phyloP scores from a whole-genome alignment of 2,329 filamentous ascomycete species.

The Cordyceps cateniannulata region DNA sequence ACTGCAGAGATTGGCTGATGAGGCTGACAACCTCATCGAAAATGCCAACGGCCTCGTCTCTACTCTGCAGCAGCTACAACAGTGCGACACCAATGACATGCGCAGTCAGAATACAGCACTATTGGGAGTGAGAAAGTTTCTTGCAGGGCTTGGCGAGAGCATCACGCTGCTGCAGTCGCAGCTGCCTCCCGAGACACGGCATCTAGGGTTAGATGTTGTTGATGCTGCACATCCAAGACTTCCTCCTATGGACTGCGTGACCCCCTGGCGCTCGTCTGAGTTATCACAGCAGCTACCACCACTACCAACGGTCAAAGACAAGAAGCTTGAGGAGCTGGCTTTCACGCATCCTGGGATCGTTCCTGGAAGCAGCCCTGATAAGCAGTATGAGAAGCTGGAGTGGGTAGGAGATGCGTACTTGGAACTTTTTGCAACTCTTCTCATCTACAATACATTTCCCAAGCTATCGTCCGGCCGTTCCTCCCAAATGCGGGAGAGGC shows the following conservation, averaged over 20 bases:
- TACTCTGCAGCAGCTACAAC: slow-evolving; percentile 30
- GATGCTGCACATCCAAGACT: background rate
- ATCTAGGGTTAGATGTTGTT: background rate
- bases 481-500: slow-evolving; percentile 68
- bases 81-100: slow-evolving; percentile 3
- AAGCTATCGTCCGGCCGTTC: slow-evolving; percentile 60
- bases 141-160: background rate
- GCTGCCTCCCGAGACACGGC: background rate
- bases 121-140: background rate
- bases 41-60: too few relatives aligned
- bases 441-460: slow-evolving; percentile 69
- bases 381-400: slow-evolving; percentile 73
- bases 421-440: slow-evolving; percentile 65
- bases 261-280: slow-evolving; percentile 41
- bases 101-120: background rate
- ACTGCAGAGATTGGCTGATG: slow-evolving; percentile 19
- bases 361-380: slow-evolving; percentile 34
- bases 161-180: background rate
- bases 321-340: slow-evolving; percentile 52
- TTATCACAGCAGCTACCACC: slow-evolving; percentile 45
- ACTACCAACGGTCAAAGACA: slow-evolving; percentile 55
- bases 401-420: slow-evolving; percentile 85
- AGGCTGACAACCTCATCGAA: slow-evolving; percentile 34
- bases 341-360: slow-evolving; percentile 62
- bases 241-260: slow-evolving; percentile 11